Conservation (phyloP, 2,329 filamentous ascomycete species). For the Bipolaris bicolor region DNA sequence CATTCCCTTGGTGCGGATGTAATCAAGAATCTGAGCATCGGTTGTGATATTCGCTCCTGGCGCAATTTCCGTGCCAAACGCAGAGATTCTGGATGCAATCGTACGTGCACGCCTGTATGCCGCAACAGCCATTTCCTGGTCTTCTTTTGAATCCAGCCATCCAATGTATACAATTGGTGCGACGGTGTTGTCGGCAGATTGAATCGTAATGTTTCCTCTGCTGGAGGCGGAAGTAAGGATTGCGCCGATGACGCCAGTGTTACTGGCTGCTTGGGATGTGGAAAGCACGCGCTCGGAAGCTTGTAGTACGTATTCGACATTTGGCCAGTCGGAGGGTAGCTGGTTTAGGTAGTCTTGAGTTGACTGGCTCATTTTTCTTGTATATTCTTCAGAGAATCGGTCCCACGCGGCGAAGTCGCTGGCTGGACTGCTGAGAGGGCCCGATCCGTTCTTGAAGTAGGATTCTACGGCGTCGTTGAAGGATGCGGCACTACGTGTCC, state of each 20-base stretch:
- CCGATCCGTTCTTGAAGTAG: slow-evolving; percentile 11
- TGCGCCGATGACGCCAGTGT: slow-evolving; percentile 11
- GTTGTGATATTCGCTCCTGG: slow-evolving; percentile 11
- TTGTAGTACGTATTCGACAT: slow-evolving; percentile 8
- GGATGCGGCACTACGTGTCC: slow-evolving; percentile 4
- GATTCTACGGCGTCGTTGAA: slow-evolving; percentile 6
- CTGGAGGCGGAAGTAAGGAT: slow-evolving; percentile 10
- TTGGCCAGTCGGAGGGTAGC: slow-evolving; percentile 12
- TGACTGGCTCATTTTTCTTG: slow-evolving; percentile 8
- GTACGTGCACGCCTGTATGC: slow-evolving; percentile 10
- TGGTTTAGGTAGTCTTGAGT: slow-evolving; percentile 4
- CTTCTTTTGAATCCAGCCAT: slow-evolving; percentile 10
- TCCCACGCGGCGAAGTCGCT: slow-evolving; percentile 15
- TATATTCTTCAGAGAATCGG: slow-evolving; percentile 3
- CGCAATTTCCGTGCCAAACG: slow-evolving; percentile 10
- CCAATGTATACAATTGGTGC: slow-evolving; percentile 6
- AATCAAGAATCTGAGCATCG: slow-evolving; percentile 10
- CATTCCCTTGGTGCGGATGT: slow-evolving; percentile 11
- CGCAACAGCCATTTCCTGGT: slow-evolving; percentile 13
- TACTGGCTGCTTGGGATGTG: background rate
- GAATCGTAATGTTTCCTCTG: slow-evolving; percentile 11
- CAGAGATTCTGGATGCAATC: slow-evolving; percentile 10
- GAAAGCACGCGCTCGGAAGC: slow-evolving; percentile 5
- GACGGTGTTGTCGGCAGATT: slow-evolving; percentile 8
- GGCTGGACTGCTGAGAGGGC: slow-evolving; percentile 12